These are phyloP conservation scores for Fusarium sp. DNA, from an alignment of 2,329 filamentous ascomycete genomes.

Conservation along the genomic window DNA sequence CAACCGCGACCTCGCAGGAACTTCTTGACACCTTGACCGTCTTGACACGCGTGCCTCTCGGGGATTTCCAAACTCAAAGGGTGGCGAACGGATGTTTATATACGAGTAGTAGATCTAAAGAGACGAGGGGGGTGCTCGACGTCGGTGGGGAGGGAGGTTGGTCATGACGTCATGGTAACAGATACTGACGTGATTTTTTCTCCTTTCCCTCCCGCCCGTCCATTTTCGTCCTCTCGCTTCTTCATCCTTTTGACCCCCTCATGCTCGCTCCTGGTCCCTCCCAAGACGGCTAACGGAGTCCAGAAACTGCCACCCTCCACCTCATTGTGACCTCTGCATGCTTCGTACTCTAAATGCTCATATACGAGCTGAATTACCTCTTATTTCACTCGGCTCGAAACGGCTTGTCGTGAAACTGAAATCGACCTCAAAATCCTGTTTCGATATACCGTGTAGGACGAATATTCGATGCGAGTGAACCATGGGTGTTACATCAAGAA, in stretches of 20 bases:
- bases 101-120: too few relatives aligned
- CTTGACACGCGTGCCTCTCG: too few relatives aligned
- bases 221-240: not conserved
- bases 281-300: not conserved
- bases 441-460: not conserved
- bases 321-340: not conserved
- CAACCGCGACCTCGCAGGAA: too few relatives aligned
- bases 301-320: not conserved
- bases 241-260: not conserved
- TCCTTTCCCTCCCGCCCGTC: too few relatives aligned
- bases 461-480: not conserved
- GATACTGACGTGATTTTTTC: not conserved
- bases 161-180: not conserved
- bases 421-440: not conserved
- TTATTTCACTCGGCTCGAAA: not conserved
- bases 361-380: not conserved
- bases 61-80: too few relatives aligned
- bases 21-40: too few relatives aligned
- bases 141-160: not conserved
- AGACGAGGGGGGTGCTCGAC: too few relatives aligned
- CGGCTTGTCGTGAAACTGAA: not conserved
- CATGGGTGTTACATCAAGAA: not conserved
- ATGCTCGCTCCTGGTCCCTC: not conserved
- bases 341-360: not conserved
- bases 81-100: not conserved